A percentile compares a stretch with the other conserved stretches of the same genome.
These are phyloP conservation scores for Pseudisothecium myosuroides DNA, from an alignment of 225 moss, liverwort and hornwort genomes.

Conservation along the genomic window DNA sequence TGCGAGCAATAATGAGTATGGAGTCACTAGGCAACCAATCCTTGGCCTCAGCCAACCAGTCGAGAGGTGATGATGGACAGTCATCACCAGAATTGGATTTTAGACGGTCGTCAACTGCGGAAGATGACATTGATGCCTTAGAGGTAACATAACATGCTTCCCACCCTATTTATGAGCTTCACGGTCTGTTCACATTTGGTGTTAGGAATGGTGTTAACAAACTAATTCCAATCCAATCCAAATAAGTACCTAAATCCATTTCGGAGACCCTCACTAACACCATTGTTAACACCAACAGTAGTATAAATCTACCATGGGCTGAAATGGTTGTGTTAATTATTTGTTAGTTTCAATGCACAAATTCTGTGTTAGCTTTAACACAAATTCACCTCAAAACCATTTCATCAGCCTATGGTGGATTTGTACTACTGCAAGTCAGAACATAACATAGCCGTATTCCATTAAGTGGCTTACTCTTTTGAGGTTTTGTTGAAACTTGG, in stretches of 20 bases:
- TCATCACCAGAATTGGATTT: conserved; percentile 7
- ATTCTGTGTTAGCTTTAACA: neutral
- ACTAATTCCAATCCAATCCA: neutral
- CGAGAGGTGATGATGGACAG: conserved; percentile 26
- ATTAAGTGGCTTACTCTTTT: neutral
- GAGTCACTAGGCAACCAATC: conserved; percentile 49
- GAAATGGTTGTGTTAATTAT: neutral
- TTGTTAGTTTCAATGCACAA: neutral
- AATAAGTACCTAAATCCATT: neutral
- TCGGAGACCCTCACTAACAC: neutral
- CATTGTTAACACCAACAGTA: neutral
- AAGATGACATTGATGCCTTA: conserved; percentile 83
- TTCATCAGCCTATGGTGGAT: neutral
- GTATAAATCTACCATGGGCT: neutral
- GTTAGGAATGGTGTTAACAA: neutral
- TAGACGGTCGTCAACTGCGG: conserved; percentile 42
- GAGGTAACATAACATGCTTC: conserved; percentile 31
- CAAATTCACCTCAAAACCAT: neutral
- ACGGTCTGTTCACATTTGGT: neutral
- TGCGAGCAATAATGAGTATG: conserved; percentile 91
- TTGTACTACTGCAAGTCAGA: neutral
- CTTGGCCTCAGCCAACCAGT: conserved; percentile 7
- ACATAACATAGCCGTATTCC: neutral
- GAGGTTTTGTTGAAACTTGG: neutral
- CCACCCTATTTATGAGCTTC: neutral